Base-by-base conservation (phyloP, 306 rosid genomes). In the Cotoneaster glaucophyllus region DNA sequence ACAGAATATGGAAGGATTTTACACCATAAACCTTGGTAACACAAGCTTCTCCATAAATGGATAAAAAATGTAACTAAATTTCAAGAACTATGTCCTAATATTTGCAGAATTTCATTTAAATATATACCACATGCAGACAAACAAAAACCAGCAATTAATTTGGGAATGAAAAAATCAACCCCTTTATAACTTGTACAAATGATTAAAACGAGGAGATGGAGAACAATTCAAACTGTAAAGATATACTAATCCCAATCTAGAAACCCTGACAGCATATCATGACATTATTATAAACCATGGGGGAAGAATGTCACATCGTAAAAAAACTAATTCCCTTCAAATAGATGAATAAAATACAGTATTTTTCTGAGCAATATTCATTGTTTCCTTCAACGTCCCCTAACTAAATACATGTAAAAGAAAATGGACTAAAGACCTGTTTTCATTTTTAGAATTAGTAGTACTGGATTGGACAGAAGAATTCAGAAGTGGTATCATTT, bases 351-450 rank as follows among this genome's bases (percentile, higher is more conserved):
- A 11, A 28, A 66, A 39, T 54, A 62, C 70, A 44, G 71, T 61
- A 7, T 22, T 39, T 69, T 69, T 48, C 64, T 32, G 39, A 48
- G 25, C 11, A 68, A 57, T 28, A 41, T 26, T 44, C 28, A 69
- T 21, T 7, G 29, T 54, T 34, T 56, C 45, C 56, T 43, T 67
- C 44, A 79, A 75, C 61, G 57, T 80, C 77, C 74, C 74, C 66
- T 81, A 80, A 84, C 73, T 57, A 78, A 77, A 71, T 82, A 83
- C 84, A 80, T 64, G 77, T 84, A 85, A 88, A 86, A 72, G 83
- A 54, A 82, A 88, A 84, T 90, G 78, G 82, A 86, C 94, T 73
- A 83, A 76, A 81, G 85, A 95, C 99, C 99, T 95, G 92, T 88
- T 89, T 84, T 95, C 99, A 76, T 84, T 85, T 82, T 79, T 90